Conservation (phyloP, 345 rosid genomes). For the Sisymbrium irio region DNA sequence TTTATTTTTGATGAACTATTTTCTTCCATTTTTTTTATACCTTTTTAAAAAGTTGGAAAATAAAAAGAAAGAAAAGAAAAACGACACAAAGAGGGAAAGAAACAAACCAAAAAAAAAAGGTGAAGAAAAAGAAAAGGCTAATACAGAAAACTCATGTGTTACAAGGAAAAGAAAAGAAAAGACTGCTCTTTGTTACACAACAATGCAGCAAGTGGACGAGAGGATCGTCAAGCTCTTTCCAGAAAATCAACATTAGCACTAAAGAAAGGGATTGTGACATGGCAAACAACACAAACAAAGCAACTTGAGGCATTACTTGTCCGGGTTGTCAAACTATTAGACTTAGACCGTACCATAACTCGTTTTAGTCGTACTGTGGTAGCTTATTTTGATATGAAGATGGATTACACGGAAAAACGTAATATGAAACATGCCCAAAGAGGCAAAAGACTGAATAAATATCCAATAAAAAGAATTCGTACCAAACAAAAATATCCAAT, state of each 20-base stretch:
- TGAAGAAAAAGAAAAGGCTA: neutral
- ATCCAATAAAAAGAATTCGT: neutral
- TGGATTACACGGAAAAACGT: neutral
- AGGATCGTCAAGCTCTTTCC: neutral
- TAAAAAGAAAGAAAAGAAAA: neutral
- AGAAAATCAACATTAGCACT: neutral
- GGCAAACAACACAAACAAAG: neutral
- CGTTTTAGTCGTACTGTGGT: neutral
- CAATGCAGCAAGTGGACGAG: neutral
- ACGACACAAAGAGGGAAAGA: neutral
- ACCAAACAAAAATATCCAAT: no score
- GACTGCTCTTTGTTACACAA: neutral
- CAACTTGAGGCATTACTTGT: neutral
- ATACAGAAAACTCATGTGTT: conserved; percentile 1
- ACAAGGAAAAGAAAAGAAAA: neutral
- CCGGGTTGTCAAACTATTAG: neutral
- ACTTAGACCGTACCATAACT: neutral
- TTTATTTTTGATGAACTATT: neutral
- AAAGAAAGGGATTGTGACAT: neutral
- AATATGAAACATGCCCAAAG: neutral
- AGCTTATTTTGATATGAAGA: neutral
- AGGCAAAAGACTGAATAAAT: neutral
- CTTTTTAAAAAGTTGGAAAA: neutral
- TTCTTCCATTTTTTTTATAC: neutral
- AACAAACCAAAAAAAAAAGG: neutral